These are phyloP conservation scores for Ambrosia artemisiifolia DNA, from an alignment of 129 eudicot genomes.

Conservation along the genomic window DNA sequence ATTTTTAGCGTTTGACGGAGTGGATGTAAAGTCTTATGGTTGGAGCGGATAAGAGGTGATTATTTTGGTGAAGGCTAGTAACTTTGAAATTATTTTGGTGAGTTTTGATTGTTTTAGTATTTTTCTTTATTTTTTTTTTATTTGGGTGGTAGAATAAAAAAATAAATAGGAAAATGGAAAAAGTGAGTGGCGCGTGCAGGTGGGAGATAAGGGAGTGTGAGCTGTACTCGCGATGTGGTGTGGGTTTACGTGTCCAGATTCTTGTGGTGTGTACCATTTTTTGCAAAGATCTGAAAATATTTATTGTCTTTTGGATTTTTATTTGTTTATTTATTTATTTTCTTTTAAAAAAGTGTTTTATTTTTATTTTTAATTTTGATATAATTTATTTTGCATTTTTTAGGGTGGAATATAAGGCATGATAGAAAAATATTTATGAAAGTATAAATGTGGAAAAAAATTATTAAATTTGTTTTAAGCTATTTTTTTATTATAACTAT, in stretches of 20 bases:
- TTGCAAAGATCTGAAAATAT: constrained; percentile 25
- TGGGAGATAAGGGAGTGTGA: constrained; percentile 30
- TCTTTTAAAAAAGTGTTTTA: background rate
- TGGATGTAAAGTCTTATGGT: too few species aligned
- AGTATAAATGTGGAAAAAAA: too few species aligned
- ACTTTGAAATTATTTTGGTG: too few species aligned
- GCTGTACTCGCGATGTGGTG: constrained; percentile 23
- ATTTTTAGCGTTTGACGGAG: too few species aligned
- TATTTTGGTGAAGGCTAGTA: too few species aligned
- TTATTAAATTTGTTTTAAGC: too few species aligned
- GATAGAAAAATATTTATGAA: too few species aligned
- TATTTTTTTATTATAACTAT: too few species aligned
- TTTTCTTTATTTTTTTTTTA: background rate
- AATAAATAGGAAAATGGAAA: constrained; percentile 9
- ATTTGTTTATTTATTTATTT: background rate
- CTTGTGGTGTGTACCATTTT: constrained; percentile 27
- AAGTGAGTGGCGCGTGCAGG: constrained; percentile 30
- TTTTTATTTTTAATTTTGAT: background rate
- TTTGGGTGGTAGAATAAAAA: background rate
- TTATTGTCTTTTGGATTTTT: constrained; percentile 2
- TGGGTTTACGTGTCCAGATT: constrained; percentile 30
- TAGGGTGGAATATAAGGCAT: too few species aligned
- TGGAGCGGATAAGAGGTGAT: too few species aligned
- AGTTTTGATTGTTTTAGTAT: background rate
- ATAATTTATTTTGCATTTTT: too few species aligned